Evolutionary conservation across 768 basidiomycete genomes (phyloP), one percentile per base, ranked within the genome.

Genomic region (Termitomyces sp.): DNA sequence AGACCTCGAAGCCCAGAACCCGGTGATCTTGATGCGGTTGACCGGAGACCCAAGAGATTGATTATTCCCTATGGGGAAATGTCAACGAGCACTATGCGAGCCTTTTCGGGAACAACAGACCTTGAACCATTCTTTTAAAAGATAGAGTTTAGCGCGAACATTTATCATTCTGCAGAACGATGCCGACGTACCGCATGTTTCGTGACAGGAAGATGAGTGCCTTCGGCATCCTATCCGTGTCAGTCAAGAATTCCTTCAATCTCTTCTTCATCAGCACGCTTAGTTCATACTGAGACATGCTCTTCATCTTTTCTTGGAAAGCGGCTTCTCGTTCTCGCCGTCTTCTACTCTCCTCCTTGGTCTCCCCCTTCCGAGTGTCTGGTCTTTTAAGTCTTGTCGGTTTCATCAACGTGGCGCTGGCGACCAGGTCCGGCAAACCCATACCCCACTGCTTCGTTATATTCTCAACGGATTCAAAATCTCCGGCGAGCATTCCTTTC

Each of bases 1-100:
- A 4, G 88, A 87, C 24, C 79, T 77, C 4, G 90, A 86, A 28
- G 92, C 94, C 82, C 85, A 92, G 68, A 81, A 83, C 0, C 90
- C 93, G 0, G 89, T 92, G 54, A 95, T 89, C 70, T 92, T 94
- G 73, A 97, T 87, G 20, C 93, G 83, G 66, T 95, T 94, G 0
- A 93, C 89, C 0, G 93, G 93, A 3, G 90, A 90, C 15, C 90
- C 89, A 37, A 95, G 82, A 2, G 81, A 74, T 69, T 94, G 90
- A 64, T 93, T 93, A 70, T 92, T 92, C 18, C 87, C 80, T 86
- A 47, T 18, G 45, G 33, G 20, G 41, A 36, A 33, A 45, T 9
- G 33, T 56, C 69, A 70, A 65, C 34, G 70, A 55, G 51, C 70
- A 70, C 73, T 69, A n/a, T 28, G 41, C 16, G 13, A 44, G 18